Evolutionary conservation across 164 flowering plant species (phyloP), one percentile per base, ranked within the genome.

Genomic region (Annona cherimola): DNA sequence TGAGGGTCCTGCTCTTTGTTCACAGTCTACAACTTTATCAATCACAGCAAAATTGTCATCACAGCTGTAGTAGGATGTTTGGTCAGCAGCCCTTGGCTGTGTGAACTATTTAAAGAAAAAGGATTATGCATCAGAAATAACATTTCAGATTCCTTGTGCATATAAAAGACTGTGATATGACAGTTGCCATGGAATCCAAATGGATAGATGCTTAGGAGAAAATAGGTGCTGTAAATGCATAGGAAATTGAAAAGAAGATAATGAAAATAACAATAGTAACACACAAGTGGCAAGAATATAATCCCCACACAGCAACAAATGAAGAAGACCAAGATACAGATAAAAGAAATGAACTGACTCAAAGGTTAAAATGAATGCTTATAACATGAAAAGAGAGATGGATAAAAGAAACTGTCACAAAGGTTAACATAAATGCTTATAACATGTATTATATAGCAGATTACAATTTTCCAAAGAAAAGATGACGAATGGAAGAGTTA

Each of bases 51-150:
- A 82, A 75, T 82, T 72, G 63, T 91, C 95, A 76, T 86, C 84
- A 67, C 96, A 91, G 73, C 90, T 90, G 74, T 85, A 81, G 65
- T 74, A 74, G 76, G 79, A 78, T 78, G 78, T 77, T 65, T 84
- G 67, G 78, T 88, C 90, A 50, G 85, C 76, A 75, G 75, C 69
- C 76, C 77, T 80, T 60, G 71, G 83, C 61, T 63, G 78, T 57
- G 73, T 7, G 35, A 14, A 69, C 61, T 26, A 64, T 40, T 60
- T 40, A 61, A 63, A 54, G 7, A 42, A 60, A 46, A 50, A 50
- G 57, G 57, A 50, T 16, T 16, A 50, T 6, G 14, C 14, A 50
- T 50, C 57, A 50, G 57, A 16, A 50, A 12, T 50, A 9, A 50
- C 57, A 50, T 50, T 50, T 50, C 57, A 50, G 14, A 50, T 50